Evolutionary conservation across 1,284 basidiomycete species (phyloP), one percentile per base, ranked within the genome.

Genomic region (Earliella scabrosa): DNA sequence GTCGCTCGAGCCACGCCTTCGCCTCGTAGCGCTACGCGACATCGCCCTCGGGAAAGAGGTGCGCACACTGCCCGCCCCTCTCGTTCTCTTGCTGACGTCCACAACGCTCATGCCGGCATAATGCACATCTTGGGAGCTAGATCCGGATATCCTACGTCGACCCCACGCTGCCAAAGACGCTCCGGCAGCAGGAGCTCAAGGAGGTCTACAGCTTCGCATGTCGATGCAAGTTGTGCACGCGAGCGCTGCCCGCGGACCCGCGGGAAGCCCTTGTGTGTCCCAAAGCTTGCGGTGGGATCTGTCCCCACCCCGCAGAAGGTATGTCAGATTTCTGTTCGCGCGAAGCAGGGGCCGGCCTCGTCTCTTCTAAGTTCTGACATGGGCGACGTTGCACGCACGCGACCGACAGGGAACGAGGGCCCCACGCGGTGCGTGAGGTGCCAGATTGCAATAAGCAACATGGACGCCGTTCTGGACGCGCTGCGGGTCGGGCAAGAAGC

Each of bases 181-280:
- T 82, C 23, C 81, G 95, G 27, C 86, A 83, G 61, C 69, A 73
- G 20, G 77, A 83, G 6, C 75, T 97, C 20, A 68, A 75, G 48
- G 85, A 89, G 63, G 87, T 90, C 0, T 98, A 98, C 71, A 81
- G 83, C 61, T 98, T 98, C 67, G 73, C 69, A 2, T 98, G 97
- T 68, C 64, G 65, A 9, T 98, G 96, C 67, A 32, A 62, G 16
- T 69, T 90, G 2, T 95, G 93, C 50, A 46, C 39, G 2, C 53
- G 64, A 9, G 38, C 58, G 0, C 35, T 58, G 2, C 61, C 59
- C 8, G 71, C 83, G 1, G 93, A 97, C 68, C 85, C 85, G 16
- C 79, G 94, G 48, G 87, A 86, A 68, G 78, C 83, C 3, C 72
- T 92, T 23, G 80, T 73, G 70, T 95, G 93, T 69, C 79, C 86